Base-by-base conservation (phyloP, 1,284 basidiomycete genomes). In the Bjerkandera adusta region DNA sequence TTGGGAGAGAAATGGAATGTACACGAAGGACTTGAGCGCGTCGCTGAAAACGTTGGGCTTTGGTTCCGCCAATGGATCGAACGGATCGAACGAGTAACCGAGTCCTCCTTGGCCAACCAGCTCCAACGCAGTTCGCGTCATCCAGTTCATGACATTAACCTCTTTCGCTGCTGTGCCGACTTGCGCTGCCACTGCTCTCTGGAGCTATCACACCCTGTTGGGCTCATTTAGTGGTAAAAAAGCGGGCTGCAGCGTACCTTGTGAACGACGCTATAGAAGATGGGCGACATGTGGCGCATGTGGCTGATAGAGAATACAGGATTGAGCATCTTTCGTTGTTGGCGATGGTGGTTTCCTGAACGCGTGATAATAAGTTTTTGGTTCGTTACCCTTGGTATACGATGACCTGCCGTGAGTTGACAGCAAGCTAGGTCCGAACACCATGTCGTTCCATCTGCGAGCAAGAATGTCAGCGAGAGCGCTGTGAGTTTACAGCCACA, bases 81-180 rank as follows among this genome's bases (percentile, higher is more conserved):
- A 55, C 4, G 64, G 55, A 45, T 65, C 58, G 51, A 70, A 69
- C 5, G 66, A 62, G 49, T 68, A 65, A 1, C 67, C 68, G 5
- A 69, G 54, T 1, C 65, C 66, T 5, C 59, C 66, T 44, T 67
- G 67, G 5, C 65, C 66, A 43, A 70, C 57, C 7, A 65, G 55
- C 51, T 70, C 68, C n/a, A 70, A 57, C 8, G 68, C 62, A 10
- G 62, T 57, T 38, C 64, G 62, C 12, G 56, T 58, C 58, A 63
- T 63, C 62, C 67, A 68, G n/a, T 52, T 39, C 10, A 64, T 48
- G 33, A 70, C 50, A 42, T 68, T 62, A 30, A 69, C 46, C 34
- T 61, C 61, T 18, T 49, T 47, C 47, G 54, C 21, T 16, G 29
- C 13, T 38, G 47, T 16, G 63, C 50, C 5, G 55, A 57, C 12